Evolutionary conservation across 2,329 filamentous ascomycete species (phyloP).

Genomic region (Botrytis byssoidea): DNA sequence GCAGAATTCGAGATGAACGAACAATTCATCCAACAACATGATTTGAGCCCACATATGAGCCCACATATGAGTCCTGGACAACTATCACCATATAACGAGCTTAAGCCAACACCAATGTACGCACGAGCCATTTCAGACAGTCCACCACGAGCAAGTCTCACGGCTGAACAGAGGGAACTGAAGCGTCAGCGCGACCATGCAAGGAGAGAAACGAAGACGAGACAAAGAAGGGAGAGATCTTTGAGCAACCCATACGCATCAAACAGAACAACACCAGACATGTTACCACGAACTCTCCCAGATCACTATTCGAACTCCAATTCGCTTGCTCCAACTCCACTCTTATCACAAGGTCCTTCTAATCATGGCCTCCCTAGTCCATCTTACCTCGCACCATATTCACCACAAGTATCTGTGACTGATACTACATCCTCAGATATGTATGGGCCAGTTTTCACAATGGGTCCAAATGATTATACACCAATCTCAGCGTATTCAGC

Average conservation of each 20-base stretch:
- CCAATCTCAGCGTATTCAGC: constrained; percentile 33
- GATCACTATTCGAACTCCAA: constrained; percentile 33
- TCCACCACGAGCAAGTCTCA: constrained; percentile 54
- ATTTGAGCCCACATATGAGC: constrained; percentile 26
- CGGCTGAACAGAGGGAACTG: constrained; percentile 59
- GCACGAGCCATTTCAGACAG: constrained; percentile 49
- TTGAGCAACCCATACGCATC: constrained; percentile 38
- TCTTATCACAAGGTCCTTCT: constrained; percentile 34
- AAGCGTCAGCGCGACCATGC: constrained; percentile 60
- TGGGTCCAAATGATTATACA: constrained; percentile 36
- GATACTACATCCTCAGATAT: constrained; percentile 34
- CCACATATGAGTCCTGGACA: constrained; percentile 31
- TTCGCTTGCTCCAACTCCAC: constrained; percentile 37
- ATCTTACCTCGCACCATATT: constrained; percentile 35
- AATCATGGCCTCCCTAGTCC: constrained; percentile 31
- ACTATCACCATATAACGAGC: constrained; percentile 36
- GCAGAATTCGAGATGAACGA: constrained; percentile 37
- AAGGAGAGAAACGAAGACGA: constrained; percentile 57
- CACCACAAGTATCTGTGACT: constrained; percentile 30
- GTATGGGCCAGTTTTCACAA: constrained; percentile 36
- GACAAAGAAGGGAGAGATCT: constrained; percentile 48
- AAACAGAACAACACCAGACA: constrained; percentile 37
- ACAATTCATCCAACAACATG: constrained; percentile 35
- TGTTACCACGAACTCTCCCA: constrained; percentile 36
- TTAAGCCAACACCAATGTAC: constrained; percentile 37